Evolutionary conservation across 1,284 basidiomycete genomes (phyloP).

Genomic region (Heterobasidion parviporum): DNA sequence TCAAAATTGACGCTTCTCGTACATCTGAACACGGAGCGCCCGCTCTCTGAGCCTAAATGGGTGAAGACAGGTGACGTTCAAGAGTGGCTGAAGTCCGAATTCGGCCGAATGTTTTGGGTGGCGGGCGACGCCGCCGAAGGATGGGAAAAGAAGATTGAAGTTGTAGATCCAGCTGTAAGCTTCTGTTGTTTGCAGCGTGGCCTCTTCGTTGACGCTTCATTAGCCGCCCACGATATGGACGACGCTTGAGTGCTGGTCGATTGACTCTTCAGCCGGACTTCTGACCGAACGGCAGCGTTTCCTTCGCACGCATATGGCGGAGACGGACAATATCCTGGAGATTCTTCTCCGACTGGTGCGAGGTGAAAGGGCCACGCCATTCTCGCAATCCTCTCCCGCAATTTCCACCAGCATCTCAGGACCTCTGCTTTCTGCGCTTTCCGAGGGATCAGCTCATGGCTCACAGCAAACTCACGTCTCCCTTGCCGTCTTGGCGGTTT

Average conservation of each 20-base stretch:
- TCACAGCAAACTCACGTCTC: constrained; percentile 90
- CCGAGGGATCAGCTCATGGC: constrained; percentile 70
- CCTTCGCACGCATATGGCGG: constrained; percentile 77
- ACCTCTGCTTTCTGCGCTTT: constrained; percentile 59
- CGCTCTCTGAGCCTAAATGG: constrained; percentile 93
- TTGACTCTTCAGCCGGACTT: constrained; percentile 69
- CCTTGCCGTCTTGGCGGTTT: constrained; percentile 85
- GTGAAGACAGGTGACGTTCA: constrained; percentile 89
- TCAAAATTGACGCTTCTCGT: constrained; percentile 47
- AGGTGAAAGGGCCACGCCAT: constrained; percentile 74
- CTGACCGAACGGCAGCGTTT: constrained; percentile 78
- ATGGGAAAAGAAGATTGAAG: constrained; percentile 90
- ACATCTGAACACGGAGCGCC: constrained; percentile 79
- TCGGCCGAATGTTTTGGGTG: constrained; percentile 76
- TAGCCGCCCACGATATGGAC: constrained; percentile 88
- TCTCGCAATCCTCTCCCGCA: constrained; percentile 49
- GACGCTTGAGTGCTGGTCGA: constrained; percentile 82
- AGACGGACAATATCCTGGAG: constrained; percentile 82
- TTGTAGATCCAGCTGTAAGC: constrained; percentile 87
- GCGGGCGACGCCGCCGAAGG: constrained; percentile 64
- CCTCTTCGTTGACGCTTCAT: constrained; percentile 6
- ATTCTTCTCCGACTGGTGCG: constrained; percentile 85
- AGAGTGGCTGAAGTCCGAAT: constrained; percentile 87
- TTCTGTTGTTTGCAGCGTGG: constrained; percentile 7
- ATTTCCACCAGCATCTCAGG: constrained; percentile 55